These are phyloP conservation scores for Periconia digitata DNA, from an alignment of 2,329 filamentous ascomycete species.

Conservation along the genomic window DNA sequence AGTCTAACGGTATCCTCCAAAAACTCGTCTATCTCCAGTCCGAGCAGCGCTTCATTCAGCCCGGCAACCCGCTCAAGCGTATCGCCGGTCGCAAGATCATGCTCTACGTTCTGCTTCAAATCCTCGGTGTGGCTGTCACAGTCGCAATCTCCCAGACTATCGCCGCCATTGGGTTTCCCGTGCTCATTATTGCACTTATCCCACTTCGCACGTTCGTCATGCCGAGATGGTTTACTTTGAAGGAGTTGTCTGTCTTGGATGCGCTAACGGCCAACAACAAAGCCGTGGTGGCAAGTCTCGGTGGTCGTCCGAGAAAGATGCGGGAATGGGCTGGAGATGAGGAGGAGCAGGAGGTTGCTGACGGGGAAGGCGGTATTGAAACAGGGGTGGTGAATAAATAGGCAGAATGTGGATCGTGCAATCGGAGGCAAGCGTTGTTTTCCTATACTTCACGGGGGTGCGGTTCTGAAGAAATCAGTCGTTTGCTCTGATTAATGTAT, in stretches of 20 bases:
- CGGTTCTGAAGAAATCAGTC: no score
- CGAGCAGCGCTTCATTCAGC: slow-evolving; percentile 52
- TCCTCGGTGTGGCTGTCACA: slow-evolving; percentile 51
- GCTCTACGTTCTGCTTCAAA: slow-evolving; percentile 53
- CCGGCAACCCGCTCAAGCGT: slow-evolving; percentile 48
- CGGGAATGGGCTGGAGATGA: slow-evolving; percentile 19
- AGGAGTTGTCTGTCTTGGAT: slow-evolving; percentile 54
- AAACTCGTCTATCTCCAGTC: slow-evolving; percentile 52
- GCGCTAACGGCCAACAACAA: slow-evolving; percentile 55
- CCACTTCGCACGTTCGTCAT: slow-evolving; percentile 54
- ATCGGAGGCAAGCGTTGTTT: no score
- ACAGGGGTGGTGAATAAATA: slow-evolving; percentile 12
- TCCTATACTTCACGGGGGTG: no score
- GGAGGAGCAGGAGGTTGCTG: slow-evolving; percentile 18
- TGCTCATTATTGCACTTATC: slow-evolving; percentile 59
- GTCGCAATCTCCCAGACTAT: slow-evolving; percentile 61
- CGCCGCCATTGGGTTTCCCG: slow-evolving; percentile 59
- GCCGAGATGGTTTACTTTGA: slow-evolving; percentile 52
- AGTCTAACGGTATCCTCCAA: slow-evolving; percentile 52
- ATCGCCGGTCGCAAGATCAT: slow-evolving; percentile 49
- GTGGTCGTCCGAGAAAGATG: slow-evolving; percentile 46
- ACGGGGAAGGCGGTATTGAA: slow-evolving; percentile 26
- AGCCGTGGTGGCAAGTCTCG: slow-evolving; percentile 55
- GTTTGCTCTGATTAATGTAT: no score
- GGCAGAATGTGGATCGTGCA: background rate